Conservation (phyloP, 441 rosid species). For the Flueggea neowawraea region DNA sequence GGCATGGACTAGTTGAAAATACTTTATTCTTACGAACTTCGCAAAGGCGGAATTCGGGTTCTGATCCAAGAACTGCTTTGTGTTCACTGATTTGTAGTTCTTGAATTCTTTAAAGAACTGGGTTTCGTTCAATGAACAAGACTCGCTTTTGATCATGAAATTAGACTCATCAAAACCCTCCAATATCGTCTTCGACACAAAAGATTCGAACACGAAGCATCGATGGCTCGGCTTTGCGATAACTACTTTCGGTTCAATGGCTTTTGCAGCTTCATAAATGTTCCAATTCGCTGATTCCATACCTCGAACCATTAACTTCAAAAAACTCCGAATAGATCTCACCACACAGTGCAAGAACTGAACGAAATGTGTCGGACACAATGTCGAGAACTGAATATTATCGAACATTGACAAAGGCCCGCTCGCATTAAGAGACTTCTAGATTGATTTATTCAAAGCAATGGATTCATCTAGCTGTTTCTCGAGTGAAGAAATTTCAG, state of each 20-base stretch:
- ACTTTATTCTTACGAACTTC: constrained; percentile 58
- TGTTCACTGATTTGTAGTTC: constrained; percentile 47
- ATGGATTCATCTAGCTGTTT: constrained; percentile 52
- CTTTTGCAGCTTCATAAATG: constrained; percentile 51
- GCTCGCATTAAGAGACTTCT: constrained; percentile 57
- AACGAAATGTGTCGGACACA: constrained; percentile 47
- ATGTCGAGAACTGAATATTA: constrained; percentile 44
- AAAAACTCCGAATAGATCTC: constrained; percentile 65
- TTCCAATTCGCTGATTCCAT: constrained; percentile 77
- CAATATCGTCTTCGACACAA: constrained; percentile 65
- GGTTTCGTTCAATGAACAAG: not conserved
- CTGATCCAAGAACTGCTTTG: constrained; percentile 34
- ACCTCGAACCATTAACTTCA: constrained; percentile 59
- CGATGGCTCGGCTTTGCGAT: constrained; percentile 54
- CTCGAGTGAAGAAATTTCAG: constrained; percentile 44
- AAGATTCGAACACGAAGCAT: constrained; percentile 77
- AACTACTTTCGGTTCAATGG: constrained; percentile 45
- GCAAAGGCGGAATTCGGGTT: constrained; percentile 65
- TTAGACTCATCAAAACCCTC: constrained; percentile 61
- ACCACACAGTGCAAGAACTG: constrained; percentile 43
- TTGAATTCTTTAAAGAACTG: constrained; percentile 47
- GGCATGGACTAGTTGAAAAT: constrained; percentile 68
- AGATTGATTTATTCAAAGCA: constrained; percentile 43
- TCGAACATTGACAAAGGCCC: constrained; percentile 59
- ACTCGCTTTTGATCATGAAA: constrained; percentile 39